These are phyloP conservation scores for Mycena maculata DNA, from an alignment of 768 basidiomycete species.

Conservation along the genomic window DNA sequence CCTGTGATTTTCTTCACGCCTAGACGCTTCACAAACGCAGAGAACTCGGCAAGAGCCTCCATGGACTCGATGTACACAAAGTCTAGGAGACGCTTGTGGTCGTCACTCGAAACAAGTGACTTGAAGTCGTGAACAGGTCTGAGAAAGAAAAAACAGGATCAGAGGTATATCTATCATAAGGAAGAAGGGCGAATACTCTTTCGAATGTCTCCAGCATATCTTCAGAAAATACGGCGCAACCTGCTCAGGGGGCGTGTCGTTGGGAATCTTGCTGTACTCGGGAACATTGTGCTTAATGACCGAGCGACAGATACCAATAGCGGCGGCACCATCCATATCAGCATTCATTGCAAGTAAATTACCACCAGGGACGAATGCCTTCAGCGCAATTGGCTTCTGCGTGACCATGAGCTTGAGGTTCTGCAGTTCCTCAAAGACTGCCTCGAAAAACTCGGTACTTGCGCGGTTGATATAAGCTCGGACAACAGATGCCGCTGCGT, in stretches of 20 bases:
- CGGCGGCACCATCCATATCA: neutral
- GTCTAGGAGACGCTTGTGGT: slow-evolving; percentile 3
- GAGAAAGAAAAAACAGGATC: neutral
- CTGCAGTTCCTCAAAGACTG: too few species aligned
- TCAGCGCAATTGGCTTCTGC: too few species aligned
- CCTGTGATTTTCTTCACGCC: slow-evolving; percentile 1
- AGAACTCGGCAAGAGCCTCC: neutral
- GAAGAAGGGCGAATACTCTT: neutral
- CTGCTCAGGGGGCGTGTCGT: neutral
- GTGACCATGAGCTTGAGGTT: too few species aligned
- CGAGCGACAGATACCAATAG: neutral
- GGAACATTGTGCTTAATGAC: slow-evolving; percentile 21
- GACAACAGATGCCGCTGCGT: neutral
- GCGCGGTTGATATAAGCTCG: neutral
- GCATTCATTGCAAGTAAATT: neutral
- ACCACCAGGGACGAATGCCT: neutral
- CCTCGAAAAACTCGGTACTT: too few species aligned
- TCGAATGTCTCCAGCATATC: slow-evolving; percentile 13
- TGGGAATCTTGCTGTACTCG: slow-evolving; percentile 19
- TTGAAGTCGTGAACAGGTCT: slow-evolving; percentile 20
- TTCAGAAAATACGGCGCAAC: slow-evolving; percentile 21
- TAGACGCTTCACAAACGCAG: neutral
- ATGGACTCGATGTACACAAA: slow-evolving; percentile 19
- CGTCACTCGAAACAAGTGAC: neutral
- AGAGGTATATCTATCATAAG: too few species aligned